A percentile compares a stretch with the other conserved stretches of the same genome.
These are phyloP conservation scores for Jatropha multifida DNA, from an alignment of 441 rosid genomes.

Conservation along the genomic window DNA sequence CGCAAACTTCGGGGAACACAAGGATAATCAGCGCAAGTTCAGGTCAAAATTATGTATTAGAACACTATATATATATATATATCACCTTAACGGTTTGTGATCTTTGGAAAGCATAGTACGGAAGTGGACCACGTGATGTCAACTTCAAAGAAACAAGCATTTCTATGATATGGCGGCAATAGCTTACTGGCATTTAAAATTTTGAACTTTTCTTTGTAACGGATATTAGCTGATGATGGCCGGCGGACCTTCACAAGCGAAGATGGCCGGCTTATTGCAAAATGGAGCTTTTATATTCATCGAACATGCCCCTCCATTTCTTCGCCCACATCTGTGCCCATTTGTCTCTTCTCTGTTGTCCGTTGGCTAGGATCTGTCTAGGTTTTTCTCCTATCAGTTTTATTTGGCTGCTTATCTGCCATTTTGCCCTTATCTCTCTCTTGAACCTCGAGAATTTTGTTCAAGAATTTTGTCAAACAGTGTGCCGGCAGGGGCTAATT, in stretches of 20 bases:
- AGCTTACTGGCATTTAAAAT: background rate
- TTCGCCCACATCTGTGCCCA: slow-evolving; percentile 3
- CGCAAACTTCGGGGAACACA: too few relatives aligned
- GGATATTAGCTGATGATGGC: background rate
- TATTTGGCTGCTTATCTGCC: background rate
- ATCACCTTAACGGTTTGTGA: background rate
- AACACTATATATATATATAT: too few relatives aligned
- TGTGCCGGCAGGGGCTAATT: background rate
- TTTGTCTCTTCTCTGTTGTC: slow-evolving; percentile 14
- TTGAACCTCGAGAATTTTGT: background rate
- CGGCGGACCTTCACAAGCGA: slow-evolving; percentile 22
- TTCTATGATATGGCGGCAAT: slow-evolving; percentile 18
- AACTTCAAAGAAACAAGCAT: background rate
- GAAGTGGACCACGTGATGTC: background rate
- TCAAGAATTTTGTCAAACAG: background rate
- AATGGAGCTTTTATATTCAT: slow-evolving; percentile 10
- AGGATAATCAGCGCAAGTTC: too few relatives aligned
- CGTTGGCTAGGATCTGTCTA: background rate
- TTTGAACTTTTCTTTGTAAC: background rate
- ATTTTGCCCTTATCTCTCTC: slow-evolving; percentile 6
- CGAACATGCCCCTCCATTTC: slow-evolving; percentile 11
- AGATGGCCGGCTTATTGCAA: background rate
- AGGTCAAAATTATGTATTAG: too few relatives aligned
- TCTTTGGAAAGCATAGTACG: background rate
- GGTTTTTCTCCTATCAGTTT: background rate